A percentile compares a stretch with the other conserved stretches of the same genome.
phyloP scores from a whole-genome alignment of 768 basidiomycete genomes.

The Collybia nuda region DNA sequence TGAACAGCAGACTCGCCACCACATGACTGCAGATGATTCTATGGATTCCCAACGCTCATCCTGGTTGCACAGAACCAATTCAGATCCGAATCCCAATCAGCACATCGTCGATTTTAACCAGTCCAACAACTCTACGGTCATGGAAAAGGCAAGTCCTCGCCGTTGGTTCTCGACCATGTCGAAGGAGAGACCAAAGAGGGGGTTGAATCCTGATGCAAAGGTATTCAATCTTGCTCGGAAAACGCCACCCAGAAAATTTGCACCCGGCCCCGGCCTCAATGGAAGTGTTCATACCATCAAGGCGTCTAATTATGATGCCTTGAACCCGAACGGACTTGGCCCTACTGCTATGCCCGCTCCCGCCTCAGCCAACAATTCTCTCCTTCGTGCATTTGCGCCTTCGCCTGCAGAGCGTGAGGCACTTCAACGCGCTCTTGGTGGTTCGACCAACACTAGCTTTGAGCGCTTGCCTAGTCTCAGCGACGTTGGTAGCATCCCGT shows the following conservation, averaged over 20 bases:
- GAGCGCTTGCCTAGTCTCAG: conserved; percentile 79
- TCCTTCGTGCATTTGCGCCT: conserved; percentile 83
- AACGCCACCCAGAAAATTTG: conserved; percentile 13
- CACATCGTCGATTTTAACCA: conserved; percentile 11
- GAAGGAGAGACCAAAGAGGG: conserved; percentile 56
- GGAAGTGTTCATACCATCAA: conserved; percentile 11
- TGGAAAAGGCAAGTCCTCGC: conserved; percentile 34
- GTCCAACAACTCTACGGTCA: conserved; percentile 7
- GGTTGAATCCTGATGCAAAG: conserved; percentile 85
- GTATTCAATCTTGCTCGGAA: conserved; percentile 63
- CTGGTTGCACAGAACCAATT: conserved; percentile 28
- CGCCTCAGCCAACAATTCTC: conserved; percentile 44
- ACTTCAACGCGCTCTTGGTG: conserved; percentile 75
- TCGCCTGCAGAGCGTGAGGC: conserved; percentile 87
- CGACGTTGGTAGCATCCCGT: conserved; percentile 70
- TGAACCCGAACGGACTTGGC: conserved; percentile 61
- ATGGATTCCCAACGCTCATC: conserved; percentile 29
- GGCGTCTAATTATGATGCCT: conserved; percentile 44
- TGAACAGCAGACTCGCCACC: conserved; percentile 10
- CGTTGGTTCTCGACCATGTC: conserved; percentile 47
- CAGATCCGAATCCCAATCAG: conserved; percentile 29
- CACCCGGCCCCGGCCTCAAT: conserved; percentile 14
- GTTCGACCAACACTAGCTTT: conserved; percentile 71
- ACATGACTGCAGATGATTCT: conserved; percentile 16
- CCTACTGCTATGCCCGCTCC: conserved; percentile 30